Conservation (phyloP, 352 stramenopile species). For the Globisporangium solare region DNA sequence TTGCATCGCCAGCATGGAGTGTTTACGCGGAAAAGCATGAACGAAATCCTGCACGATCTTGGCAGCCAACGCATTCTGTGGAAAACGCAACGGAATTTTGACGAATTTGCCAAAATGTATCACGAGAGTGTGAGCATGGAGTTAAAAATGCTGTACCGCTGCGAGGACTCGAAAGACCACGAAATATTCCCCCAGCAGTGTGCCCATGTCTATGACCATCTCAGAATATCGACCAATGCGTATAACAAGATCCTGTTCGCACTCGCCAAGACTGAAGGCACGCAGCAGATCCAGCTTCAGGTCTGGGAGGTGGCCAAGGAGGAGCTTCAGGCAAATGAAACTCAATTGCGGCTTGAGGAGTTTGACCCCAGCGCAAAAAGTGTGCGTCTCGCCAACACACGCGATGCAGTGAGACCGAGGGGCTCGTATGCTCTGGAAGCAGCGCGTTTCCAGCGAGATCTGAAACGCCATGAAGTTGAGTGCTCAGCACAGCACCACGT, state of each 20-base stretch:
- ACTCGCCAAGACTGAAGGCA: not conserved
- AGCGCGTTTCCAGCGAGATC: not conserved
- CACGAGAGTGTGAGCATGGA: constrained; percentile 11
- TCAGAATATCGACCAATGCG: not conserved
- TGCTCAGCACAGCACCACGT: not conserved
- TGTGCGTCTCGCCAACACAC: not conserved
- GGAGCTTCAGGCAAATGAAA: not conserved
- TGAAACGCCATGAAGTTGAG: not conserved
- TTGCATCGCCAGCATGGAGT: constrained; percentile 8
- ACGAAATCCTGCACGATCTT: constrained; percentile 19
- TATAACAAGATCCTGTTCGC: not conserved
- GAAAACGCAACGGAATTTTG: constrained; percentile 13
- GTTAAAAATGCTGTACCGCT: not conserved
- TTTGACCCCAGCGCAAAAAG: not conserved
- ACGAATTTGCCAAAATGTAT: constrained; percentile 11
- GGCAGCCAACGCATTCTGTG: constrained; percentile 9
- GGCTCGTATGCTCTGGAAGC: constrained; percentile 2
- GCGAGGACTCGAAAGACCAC: constrained; percentile 1
- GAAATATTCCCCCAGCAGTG: not conserved
- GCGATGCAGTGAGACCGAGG: not conserved
- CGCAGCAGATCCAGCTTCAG: constrained; percentile 1
- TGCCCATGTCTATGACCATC: not conserved
- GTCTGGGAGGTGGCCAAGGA: constrained; percentile 6
- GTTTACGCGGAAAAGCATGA: constrained; percentile 22
- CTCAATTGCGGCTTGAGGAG: not conserved